Percentiles rank a stretch among this genome's conserved stretches.
phyloP scores from a whole-genome alignment of 768 basidiomycete genomes.

The Suillus placidus region DNA sequence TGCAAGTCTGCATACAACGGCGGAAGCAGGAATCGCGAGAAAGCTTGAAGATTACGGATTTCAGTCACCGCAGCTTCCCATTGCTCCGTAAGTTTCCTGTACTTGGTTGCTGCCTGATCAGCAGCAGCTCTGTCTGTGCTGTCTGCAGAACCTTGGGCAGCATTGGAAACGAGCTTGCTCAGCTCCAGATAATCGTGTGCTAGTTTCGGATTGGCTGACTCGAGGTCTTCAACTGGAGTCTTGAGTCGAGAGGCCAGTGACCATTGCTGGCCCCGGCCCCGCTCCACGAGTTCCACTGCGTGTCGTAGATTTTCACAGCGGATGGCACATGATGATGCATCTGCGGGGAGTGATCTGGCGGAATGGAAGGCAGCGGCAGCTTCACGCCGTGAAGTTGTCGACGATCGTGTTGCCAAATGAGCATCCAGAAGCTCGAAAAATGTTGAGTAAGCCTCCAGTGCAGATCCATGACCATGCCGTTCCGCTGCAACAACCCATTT shows the following conservation, averaged over 20 bases:
- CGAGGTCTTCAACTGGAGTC: constrained; percentile 14
- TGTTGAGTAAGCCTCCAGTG: too few relatives aligned
- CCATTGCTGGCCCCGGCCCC: constrained; percentile 25
- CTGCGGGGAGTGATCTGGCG: too few relatives aligned
- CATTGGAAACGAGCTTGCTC: not conserved
- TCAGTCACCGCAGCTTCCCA: not conserved
- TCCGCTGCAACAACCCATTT: too few relatives aligned
- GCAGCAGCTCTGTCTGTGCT: not conserved
- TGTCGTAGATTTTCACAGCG: not conserved
- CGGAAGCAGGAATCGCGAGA: too few relatives aligned
- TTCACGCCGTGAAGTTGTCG: too few relatives aligned
- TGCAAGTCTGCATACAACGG: too few relatives aligned
- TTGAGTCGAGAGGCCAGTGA: constrained; percentile 27
- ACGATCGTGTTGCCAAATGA: too few relatives aligned
- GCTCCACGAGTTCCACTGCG: constrained; percentile 32
- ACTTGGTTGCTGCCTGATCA: not conserved
- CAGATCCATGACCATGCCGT: too few relatives aligned
- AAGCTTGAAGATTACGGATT: not conserved
- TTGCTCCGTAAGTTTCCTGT: not conserved
- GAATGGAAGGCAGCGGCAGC: too few relatives aligned
- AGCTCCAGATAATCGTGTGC: not conserved
- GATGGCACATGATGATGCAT: constrained; percentile 19
- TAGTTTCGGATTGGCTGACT: not conserved
- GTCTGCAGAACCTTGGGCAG: not conserved
- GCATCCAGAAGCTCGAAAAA: too few relatives aligned